Evolutionary conservation across 495 filamentous ascomycete species (phyloP).

Genomic region (Aspergillus incahuasiensis): DNA sequence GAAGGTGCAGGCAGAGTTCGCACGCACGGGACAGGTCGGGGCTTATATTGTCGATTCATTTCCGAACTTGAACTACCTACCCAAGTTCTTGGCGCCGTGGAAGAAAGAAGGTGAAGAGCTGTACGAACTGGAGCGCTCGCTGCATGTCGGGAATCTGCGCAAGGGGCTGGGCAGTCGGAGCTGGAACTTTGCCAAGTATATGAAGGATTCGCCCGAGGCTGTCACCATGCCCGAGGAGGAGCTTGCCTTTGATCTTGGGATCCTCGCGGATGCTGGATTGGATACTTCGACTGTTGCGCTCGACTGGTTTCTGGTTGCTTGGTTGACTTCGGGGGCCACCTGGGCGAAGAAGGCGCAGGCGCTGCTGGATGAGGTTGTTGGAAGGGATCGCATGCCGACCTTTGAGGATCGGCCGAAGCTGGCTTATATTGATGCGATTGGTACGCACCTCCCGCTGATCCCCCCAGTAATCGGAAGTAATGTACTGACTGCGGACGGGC

Average conservation of each 20-base stretch:
- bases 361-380: neutral
- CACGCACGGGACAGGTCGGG: constrained; percentile 12
- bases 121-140: constrained; percentile 11
- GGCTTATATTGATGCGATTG: constrained; percentile 2
- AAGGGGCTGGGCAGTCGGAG: neutral
- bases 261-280: constrained; percentile 32
- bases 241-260: constrained; percentile 32
- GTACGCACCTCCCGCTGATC: too few relatives aligned
- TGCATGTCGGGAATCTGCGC: constrained; percentile 13
- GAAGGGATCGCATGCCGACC: neutral
- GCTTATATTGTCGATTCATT: constrained; percentile 30
- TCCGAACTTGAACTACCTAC: constrained; percentile 27
- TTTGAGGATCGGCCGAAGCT: constrained; percentile 3
- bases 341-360: constrained; percentile 33
- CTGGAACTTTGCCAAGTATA: constrained; percentile 28
- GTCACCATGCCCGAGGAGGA: constrained; percentile 21
- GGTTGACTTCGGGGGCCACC: constrained; percentile 7
- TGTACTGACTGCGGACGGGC: too few relatives aligned
- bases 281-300: constrained; percentile 38
- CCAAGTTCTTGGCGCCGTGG: constrained; percentile 24
- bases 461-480: too few relatives aligned
- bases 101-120: constrained; percentile 16
- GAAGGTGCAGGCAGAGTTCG: constrained; percentile 15
- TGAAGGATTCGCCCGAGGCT: constrained; percentile 7
- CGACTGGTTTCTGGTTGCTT: constrained; percentile 34